These are phyloP conservation scores for Dothistroma septosporum DNA, from an alignment of 2,329 filamentous ascomycete genomes.

Conservation along the genomic window DNA sequence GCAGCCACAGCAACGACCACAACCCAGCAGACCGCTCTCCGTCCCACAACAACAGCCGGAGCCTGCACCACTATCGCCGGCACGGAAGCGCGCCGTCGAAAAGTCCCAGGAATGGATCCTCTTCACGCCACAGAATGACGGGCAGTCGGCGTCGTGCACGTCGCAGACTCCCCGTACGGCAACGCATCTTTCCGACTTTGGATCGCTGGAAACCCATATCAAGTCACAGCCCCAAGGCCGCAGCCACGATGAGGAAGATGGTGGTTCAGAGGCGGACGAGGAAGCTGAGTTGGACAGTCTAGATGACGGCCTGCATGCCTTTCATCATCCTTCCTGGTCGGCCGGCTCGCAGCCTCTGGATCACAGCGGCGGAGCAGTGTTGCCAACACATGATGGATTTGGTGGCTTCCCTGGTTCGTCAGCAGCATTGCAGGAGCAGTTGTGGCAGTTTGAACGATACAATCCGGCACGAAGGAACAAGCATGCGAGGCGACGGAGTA, in stretches of 20 bases:
- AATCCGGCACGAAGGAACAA: constrained; percentile 65
- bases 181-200: constrained; percentile 74
- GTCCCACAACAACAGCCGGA: constrained; percentile 16
- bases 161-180: constrained; percentile 63
- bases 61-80: constrained; percentile 32
- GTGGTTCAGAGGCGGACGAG: constrained; percentile 44
- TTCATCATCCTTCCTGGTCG: constrained; percentile 57
- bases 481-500: constrained; percentile 50
- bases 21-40: constrained; percentile 19
- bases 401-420: constrained; percentile 65
- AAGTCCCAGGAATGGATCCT: constrained; percentile 94
- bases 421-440: constrained; percentile 67
- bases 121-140: constrained; percentile 66
- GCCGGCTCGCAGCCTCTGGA: constrained; percentile 48
- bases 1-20: constrained; percentile 21
- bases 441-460: constrained; percentile 84
- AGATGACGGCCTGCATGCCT: constrained; percentile 86
- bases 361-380: constrained; percentile 61
- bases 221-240: constrained; percentile 46
- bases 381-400: constrained; percentile 89
- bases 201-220: constrained; percentile 67
- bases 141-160: constrained; percentile 63
- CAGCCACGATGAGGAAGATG: constrained; percentile 42
- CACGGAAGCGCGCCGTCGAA: constrained; percentile 50
- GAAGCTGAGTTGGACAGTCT: constrained; percentile 83